Evolutionary conservation across 768 basidiomycete species (phyloP), one percentile per base, ranked within the genome.

Genomic region (Mycena chlorophos): DNA sequence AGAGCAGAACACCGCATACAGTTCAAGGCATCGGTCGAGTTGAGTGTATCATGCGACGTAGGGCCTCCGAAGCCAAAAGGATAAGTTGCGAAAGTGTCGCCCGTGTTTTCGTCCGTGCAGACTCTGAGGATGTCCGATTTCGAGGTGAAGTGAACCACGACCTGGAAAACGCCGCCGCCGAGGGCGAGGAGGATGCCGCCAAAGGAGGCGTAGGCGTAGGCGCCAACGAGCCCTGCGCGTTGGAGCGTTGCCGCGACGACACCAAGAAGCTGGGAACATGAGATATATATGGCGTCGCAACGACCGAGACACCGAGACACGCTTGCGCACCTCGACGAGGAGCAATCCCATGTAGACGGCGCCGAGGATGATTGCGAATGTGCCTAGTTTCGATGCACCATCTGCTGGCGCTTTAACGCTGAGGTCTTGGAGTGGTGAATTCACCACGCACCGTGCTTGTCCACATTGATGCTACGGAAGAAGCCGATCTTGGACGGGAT

Each of bases 141-240:
- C 73, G 78, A 77, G 0, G 74, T 75, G 60, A 89, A 91, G 63
- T 92, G 89, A 1, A 82, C 73, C 6, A 91, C 68, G 8, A 83
- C 71, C 26, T 82, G 77, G 58, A 86, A 63, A 37, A 91, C 58
- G 5, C 79, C 82, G 3, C 80, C 69, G 0, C 71, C 87, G 5
- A 79, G 61, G 22, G 86, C 71, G 2, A 85, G 63, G 45, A 86
- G 65, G 19, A 80, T 66, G 5, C 76, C 78, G 2, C 80, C 56
- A 0, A 73, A 68, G 2, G 82, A 80, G 17, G 83, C 62, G 46
- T 79, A 75, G 1, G 86, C 79, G 65, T 84, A 90, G 3, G 81
- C 61, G 50, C 83, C 79, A 29, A 87, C 75, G 23, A 86, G 63
- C 0, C 65, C 29, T 1, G 82, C 54, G 43, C 80, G 82, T 84